Evolutionary conservation across 495 filamentous ascomycete genomes (phyloP), one percentile per base, ranked within the genome.

Genomic region (Acidiella bohemica): DNA sequence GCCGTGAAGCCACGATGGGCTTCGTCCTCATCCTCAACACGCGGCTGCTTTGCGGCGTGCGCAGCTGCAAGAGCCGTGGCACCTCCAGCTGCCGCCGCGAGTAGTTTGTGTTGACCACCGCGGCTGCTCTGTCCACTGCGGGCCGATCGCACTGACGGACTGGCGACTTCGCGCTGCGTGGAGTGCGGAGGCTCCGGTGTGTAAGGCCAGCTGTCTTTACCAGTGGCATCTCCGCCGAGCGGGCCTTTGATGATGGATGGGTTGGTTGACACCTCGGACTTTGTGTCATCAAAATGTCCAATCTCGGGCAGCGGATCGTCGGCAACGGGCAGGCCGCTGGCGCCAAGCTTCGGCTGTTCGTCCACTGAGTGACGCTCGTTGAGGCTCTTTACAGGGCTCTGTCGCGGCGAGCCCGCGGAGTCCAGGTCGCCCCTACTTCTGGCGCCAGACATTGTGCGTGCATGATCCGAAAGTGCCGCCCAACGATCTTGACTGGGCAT

Each of bases 181-280:
- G 13, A 22, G 8, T 14, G 6, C 5, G 18, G 14, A 10, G 46
- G 50, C 21, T 46, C 38, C 10, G 42, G 42, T 11, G 42, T 33
- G 21, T 53, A 53, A 6, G 46, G 46, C 51, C 51, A 53, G 5
- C 32, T 36, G 31, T 39, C 32, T 30, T 42, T 47, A 5, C 46
- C 47, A 13, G 46, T 41, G 31, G 62, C 56, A 22, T 57, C 53
- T 23, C 71, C 72, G 35, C 67, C 73, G 50, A 75, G 70, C 5
- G 80, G 76, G 2, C 79, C 80, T 44, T 78, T 68, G 26, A 84
- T 79, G 44, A 78, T 71, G 1, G 81, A 84, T 17, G 81, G 81
- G 53, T 86, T 86, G 36, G 81, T 87, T 39, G 67, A 76, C 19
- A 84, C 70, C 32, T 85, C 81, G 1, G 75, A 80, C 50, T 72